A percentile compares a stretch with the other conserved stretches of the same genome.
Conservation (phyloP, 176 grass and related monocot species). For the Elaeis guineensis region DNA sequence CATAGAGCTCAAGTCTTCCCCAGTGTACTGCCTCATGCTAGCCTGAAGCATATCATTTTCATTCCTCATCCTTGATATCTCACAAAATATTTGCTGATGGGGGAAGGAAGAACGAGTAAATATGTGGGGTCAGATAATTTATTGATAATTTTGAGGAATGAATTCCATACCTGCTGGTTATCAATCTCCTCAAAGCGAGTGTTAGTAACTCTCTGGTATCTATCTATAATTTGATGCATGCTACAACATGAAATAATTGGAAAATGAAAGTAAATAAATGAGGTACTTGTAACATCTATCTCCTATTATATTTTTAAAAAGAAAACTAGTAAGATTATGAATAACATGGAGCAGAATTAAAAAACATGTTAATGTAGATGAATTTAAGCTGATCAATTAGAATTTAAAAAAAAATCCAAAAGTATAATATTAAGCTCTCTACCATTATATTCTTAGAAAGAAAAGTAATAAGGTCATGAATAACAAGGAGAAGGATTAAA, state of each 20-base stretch:
- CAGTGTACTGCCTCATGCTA: conserved; percentile 53
- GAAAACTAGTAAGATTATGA: too few species aligned
- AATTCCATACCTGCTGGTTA: conserved; percentile 42
- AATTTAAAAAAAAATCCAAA: too few species aligned
- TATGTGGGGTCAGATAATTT: neutral
- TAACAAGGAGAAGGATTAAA: too few species aligned
- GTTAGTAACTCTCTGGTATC: conserved; percentile 57
- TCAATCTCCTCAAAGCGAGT: conserved; percentile 59
- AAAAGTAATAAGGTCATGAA: too few species aligned
- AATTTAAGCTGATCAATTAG: too few species aligned
- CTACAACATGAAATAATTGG: conserved; percentile 20
- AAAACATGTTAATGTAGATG: too few species aligned
- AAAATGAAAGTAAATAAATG: neutral
- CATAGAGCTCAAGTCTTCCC: conserved; percentile 59
- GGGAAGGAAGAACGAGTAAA: neutral
- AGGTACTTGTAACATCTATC: neutral
- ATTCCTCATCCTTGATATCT: conserved; percentile 76
- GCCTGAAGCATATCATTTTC: conserved; percentile 56
- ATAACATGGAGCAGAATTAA: too few species aligned
- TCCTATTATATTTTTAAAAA: too few species aligned
- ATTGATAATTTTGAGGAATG: neutral
- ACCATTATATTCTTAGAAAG: too few species aligned
- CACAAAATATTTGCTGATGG: conserved; percentile 51
- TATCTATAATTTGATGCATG: conserved; percentile 65
- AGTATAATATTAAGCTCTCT: too few species aligned